Evolutionary conservation across 2,329 filamentous ascomycete species (phyloP).

Genomic region (Orbilia oligospora): DNA sequence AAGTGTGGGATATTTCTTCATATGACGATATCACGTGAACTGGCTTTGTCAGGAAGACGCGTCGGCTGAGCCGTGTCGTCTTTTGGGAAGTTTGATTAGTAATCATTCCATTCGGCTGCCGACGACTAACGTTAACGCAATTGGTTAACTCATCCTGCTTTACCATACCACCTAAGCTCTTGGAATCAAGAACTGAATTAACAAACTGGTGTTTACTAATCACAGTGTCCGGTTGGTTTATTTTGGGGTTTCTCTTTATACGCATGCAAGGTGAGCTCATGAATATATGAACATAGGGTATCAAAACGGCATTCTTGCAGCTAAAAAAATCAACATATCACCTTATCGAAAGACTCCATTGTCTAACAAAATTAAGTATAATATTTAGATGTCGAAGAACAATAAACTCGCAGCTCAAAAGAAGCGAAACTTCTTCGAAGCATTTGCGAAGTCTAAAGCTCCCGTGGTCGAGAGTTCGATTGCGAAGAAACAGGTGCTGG

Average conservation of each 20-base stretch:
- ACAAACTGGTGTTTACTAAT: too few species aligned
- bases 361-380: not conserved
- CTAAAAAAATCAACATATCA: too few species aligned
- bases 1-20: constrained; percentile 1
- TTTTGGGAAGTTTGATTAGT: not conserved
- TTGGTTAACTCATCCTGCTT: too few species aligned
- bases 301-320: too few species aligned
- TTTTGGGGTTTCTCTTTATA: not conserved
- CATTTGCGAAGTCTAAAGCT: constrained; percentile 31
- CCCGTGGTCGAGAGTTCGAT: not conserved
- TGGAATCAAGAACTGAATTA: not conserved
- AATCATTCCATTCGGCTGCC: constrained; percentile 22
- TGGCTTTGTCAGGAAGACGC: not conserved
- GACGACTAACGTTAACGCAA: too few species aligned
- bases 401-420: not conserved
- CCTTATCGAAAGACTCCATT: not conserved
- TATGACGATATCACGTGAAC: constrained; percentile 11
- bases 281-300: too few species aligned
- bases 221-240: too few species aligned
- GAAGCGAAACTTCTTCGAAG: constrained; percentile 56
- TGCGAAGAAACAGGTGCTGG: constrained; percentile 41
- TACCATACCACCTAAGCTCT: too few species aligned
- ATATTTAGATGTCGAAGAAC: constrained; percentile 24
- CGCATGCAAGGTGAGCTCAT: not conserved
- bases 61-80: constrained; percentile 6